Evolutionary conservation across 2,329 filamentous ascomycete genomes (phyloP).

Genomic region (Knufia fluminis): DNA sequence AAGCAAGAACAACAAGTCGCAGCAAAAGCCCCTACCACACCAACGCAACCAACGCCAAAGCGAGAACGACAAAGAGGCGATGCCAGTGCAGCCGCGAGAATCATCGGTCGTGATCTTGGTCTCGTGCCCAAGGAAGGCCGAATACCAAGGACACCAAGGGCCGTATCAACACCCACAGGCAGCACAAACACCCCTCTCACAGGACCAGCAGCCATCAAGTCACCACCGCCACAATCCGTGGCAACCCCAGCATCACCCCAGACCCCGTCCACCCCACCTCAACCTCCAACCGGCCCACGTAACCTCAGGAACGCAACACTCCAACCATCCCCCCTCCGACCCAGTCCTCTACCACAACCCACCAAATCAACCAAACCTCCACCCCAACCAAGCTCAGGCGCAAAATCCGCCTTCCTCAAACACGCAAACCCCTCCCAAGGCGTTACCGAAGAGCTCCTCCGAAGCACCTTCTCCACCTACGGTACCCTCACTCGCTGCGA

Average conservation of each 20-base stretch:
- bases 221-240: conserved; percentile 20
- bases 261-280: conserved; percentile 12
- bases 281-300: conserved; percentile 21
- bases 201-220: conserved; percentile 24
- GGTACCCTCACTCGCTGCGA: conserved; percentile 72
- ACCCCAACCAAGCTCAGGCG: conserved; percentile 35
- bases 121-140: conserved; percentile 28
- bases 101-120: conserved; percentile 54
- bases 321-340: conserved; percentile 6
- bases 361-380: conserved; percentile 23
- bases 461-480: conserved; percentile 63
- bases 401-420: conserved; percentile 65
- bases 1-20: conserved; percentile 27
- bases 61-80: conserved; percentile 47
- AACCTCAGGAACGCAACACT: conserved; percentile 14
- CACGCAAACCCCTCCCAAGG: conserved; percentile 84
- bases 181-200: conserved; percentile 23
- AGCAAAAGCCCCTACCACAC: conserved; percentile 20
- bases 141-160: conserved; percentile 12
- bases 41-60: conserved; percentile 31
- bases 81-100: conserved; percentile 45
- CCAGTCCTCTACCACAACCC: conserved; percentile 10
- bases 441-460: conserved; percentile 72
- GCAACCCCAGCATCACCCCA: conserved; percentile 24
- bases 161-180: conserved; percentile 14